Conservation (phyloP, 2,329 filamentous ascomycete species). For the Tolypocladium amazonense region DNA sequence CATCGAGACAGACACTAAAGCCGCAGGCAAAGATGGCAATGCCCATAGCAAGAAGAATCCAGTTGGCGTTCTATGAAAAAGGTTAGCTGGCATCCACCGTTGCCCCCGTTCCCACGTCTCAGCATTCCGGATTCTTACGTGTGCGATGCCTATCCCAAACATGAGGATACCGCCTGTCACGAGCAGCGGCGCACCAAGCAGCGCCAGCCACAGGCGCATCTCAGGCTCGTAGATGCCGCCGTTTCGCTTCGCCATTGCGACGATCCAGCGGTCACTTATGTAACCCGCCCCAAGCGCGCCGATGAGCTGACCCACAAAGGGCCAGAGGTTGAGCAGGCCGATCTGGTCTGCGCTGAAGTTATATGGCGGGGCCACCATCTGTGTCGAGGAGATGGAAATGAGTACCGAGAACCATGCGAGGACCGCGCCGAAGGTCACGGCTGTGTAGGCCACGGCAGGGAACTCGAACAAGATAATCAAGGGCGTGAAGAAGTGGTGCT, state of each 20-base stretch:
- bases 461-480: slow-evolving; percentile 24
- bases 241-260: slow-evolving; percentile 23
- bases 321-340: slow-evolving; percentile 13
- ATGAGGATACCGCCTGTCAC: slow-evolving; percentile 19
- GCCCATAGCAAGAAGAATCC: slow-evolving; percentile 17
- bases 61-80: neutral
- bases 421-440: neutral
- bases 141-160: neutral
- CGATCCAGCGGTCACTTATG: slow-evolving; percentile 24
- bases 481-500: neutral
- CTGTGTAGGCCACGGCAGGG: neutral
- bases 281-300: slow-evolving; percentile 25
- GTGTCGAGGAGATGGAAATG: neutral
- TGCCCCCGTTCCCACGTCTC: neutral
- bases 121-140: neutral
- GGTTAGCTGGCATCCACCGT: no score
- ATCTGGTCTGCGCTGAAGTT: slow-evolving; percentile 13
- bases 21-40: slow-evolving; percentile 11
- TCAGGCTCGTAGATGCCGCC: slow-evolving; percentile 31
- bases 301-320: slow-evolving; percentile 24
- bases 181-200: slow-evolving; percentile 16
- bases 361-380: slow-evolving; percentile 14
- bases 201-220: slow-evolving; percentile 29
- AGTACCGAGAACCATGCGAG: neutral
- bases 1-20: slow-evolving; percentile 18